phyloP scores from a whole-genome alignment of 179 eudicot genomes.

The Gypsophila paniculata region DNA sequence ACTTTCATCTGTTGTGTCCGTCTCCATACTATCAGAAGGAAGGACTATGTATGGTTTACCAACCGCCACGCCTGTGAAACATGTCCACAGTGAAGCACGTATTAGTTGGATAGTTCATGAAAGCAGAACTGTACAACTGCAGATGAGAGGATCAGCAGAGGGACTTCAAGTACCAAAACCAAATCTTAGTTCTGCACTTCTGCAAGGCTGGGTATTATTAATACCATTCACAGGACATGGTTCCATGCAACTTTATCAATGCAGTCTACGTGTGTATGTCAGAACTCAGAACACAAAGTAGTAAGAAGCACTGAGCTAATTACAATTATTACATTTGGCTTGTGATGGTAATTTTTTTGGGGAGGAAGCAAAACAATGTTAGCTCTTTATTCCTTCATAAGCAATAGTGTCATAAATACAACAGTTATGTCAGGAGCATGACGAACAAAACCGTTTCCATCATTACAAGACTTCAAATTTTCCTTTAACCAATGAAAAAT shows the following conservation, averaged over 20 bases:
- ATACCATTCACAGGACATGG: neutral
- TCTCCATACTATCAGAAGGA: slow-evolving; percentile 52
- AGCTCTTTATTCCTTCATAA: too few relatives aligned
- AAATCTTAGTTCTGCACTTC: neutral
- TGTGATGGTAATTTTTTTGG: neutral
- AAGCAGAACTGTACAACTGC: slow-evolving; percentile 7
- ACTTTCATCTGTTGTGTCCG: slow-evolving; percentile 43
- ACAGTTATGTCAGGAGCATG: too few relatives aligned
- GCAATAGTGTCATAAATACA: too few relatives aligned
- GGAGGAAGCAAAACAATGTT: too few relatives aligned
- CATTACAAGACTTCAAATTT: too few relatives aligned
- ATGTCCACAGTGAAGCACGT: neutral
- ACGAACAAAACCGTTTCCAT: too few relatives aligned
- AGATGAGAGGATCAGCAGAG: neutral
- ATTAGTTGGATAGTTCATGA: neutral
- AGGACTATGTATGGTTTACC: slow-evolving; percentile 57
- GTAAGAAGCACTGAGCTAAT: neutral
- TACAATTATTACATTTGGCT: neutral
- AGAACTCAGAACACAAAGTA: neutral
- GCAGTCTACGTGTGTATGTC: neutral
- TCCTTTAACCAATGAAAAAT: too few relatives aligned
- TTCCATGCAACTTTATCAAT: neutral
- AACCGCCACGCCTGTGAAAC: slow-evolving; percentile 49
- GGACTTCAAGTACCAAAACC: neutral
- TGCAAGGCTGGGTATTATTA: slow-evolving; percentile 1